Conservation (phyloP, 2,329 filamentous ascomycete genomes). For the Aspergillus jensenii region DNA sequence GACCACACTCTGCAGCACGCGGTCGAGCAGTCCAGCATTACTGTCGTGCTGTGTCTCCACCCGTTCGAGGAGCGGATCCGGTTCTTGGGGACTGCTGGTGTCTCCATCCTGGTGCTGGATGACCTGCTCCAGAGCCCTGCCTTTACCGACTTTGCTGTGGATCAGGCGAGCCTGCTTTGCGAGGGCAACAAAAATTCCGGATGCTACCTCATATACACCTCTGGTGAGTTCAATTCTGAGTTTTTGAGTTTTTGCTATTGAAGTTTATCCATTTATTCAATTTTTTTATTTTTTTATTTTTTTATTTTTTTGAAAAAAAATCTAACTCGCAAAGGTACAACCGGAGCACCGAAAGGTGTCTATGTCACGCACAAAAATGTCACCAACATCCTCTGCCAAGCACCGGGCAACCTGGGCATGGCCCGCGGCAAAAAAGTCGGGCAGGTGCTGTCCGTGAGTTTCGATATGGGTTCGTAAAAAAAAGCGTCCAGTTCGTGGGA, state of each 20-base stretch:
- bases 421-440: constrained; percentile 4
- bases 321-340: constrained; percentile 3
- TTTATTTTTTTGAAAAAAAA: too few species aligned
- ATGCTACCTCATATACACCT: constrained; percentile 14
- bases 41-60: constrained; percentile 1
- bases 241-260: too few species aligned
- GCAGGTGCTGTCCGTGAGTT: constrained; percentile 12
- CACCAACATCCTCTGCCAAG: constrained; percentile 12
- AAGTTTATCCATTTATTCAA: too few species aligned
- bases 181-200: constrained; percentile 5
- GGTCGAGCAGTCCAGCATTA: not conserved
- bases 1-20: constrained; percentile 8
- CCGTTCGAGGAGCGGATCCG: not conserved
- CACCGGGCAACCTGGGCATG: constrained; percentile 10
- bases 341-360: constrained; percentile 10
- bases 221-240: not conserved
- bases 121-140: not conserved
- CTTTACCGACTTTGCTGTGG: not conserved
- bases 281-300: too few species aligned
- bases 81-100: not conserved
- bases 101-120: constrained; percentile 4
- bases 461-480: constrained; percentile 11
- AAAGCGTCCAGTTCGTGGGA: too few species aligned
- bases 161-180: not conserved
- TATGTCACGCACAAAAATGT: constrained; percentile 11